A percentile compares a stretch with the other conserved stretches of the same genome.
Evolutionary conservation across 495 filamentous ascomycete genomes (phyloP).

Genomic region (Talaromyces thailandensis): DNA sequence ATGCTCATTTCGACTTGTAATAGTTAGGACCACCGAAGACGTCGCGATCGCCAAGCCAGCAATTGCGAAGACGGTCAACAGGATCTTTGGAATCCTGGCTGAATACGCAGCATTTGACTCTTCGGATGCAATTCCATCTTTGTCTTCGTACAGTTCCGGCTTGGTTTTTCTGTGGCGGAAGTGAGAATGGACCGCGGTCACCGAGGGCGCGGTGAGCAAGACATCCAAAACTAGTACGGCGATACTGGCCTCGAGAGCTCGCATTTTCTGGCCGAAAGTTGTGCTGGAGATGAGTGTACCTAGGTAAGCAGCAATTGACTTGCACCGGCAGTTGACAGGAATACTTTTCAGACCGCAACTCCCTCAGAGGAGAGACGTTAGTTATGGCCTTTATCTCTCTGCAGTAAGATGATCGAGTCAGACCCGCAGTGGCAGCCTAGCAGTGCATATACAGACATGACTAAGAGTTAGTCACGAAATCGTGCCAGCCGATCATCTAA

Average conservation of each 20-base stretch:
- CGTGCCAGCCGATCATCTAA: neutral
- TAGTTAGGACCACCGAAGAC: neutral
- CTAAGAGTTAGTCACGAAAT: neutral
- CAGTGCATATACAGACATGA: neutral
- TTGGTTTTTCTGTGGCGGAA: neutral
- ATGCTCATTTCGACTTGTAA: neutral
- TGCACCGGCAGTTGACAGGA: neutral
- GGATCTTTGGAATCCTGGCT: constrained; percentile 1
- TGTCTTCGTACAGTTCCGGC: neutral
- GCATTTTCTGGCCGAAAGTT: neutral
- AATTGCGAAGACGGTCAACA: neutral
- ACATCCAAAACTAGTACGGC: neutral
- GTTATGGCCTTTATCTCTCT: too few relatives aligned
- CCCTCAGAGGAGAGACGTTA: neutral
- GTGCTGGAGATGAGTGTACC: too few relatives aligned
- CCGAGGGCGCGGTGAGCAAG: neutral
- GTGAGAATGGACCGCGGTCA: neutral
- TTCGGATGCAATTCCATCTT: constrained; percentile 3
- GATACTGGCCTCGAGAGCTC: neutral
- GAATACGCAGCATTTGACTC: constrained; percentile 6
- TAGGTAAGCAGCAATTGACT: neutral
- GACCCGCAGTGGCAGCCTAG: neutral
- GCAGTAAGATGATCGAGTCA: too few relatives aligned
- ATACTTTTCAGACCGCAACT: neutral
- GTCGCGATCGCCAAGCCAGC: neutral